Evolutionary conservation across 192 early-diverging fungal species (phyloP).

Genomic region (Mortierella claussenii): DNA sequence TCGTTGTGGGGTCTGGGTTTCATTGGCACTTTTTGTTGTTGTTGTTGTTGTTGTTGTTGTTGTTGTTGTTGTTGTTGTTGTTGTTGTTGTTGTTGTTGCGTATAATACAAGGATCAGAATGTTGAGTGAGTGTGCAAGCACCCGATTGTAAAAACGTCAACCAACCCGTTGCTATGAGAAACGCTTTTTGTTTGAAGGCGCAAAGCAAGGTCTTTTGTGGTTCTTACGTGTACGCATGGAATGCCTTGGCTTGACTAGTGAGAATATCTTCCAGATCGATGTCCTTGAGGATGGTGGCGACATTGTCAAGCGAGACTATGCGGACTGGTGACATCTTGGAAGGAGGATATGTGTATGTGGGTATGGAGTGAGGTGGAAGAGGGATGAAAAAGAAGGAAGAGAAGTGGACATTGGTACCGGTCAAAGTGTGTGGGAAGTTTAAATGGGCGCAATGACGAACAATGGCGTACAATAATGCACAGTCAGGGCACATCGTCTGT

Average conservation of each 20-base stretch:
- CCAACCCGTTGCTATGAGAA: neutral
- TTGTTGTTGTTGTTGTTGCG: neutral
- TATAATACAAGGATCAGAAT: neutral
- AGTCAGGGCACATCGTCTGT: too few species aligned
- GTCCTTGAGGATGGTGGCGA: conserved; percentile 30
- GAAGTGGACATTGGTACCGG: too few species aligned
- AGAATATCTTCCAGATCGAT: conserved; percentile 33
- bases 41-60: neutral
- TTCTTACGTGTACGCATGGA: conserved; percentile 46
- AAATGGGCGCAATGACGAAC: too few species aligned
- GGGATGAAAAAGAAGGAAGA: neutral
- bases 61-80: neutral
- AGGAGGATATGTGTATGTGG: too few species aligned
- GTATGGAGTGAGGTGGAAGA: neutral
- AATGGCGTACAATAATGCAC: too few species aligned
- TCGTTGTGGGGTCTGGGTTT: conserved; percentile 59
- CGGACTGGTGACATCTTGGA: conserved; percentile 50
- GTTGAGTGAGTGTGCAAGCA: conserved; percentile 1
- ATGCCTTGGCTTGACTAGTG: conserved; percentile 32
- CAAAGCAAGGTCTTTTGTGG: too few species aligned
- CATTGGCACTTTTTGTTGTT: conserved; percentile 12
- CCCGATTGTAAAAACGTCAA: neutral
- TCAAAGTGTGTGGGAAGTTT: too few species aligned
- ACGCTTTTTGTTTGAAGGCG: too few species aligned
- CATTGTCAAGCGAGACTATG: conserved; percentile 35